Evolutionary conservation across 2,329 filamentous ascomycete species (phyloP).

Genomic region (Teratosphaeria pseudoeucalypti): DNA sequence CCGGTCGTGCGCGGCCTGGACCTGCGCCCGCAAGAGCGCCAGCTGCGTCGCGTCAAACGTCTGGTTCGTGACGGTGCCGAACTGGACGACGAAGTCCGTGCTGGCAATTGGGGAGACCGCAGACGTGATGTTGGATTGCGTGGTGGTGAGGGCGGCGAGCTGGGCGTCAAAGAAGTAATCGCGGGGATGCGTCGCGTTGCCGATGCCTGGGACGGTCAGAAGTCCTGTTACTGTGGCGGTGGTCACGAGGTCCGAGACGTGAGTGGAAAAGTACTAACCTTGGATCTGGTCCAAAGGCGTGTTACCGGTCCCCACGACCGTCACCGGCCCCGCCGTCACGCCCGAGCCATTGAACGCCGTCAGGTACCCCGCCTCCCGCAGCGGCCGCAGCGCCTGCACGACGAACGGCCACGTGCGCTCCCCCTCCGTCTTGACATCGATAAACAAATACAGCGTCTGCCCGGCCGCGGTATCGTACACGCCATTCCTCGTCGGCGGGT

Average conservation of each 20-base stretch:
- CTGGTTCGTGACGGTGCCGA: constrained; percentile 28
- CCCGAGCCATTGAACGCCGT: constrained; percentile 40
- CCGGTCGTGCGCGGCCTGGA: constrained; percentile 42
- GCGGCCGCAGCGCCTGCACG: constrained; percentile 45
- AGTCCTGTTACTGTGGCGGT: too few relatives aligned
- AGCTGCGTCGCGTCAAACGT: constrained; percentile 40
- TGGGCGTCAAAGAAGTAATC: constrained; percentile 52
- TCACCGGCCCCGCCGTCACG: constrained; percentile 42
- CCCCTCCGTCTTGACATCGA: constrained; percentile 53
- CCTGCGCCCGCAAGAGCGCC: constrained; percentile 41
- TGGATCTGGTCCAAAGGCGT: constrained; percentile 8
- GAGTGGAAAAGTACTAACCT: not conserved
- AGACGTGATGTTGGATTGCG: constrained; percentile 36
- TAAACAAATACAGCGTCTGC: constrained; percentile 55
- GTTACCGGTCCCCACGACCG: constrained; percentile 46
- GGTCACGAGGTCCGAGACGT: not conserved
- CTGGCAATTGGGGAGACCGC: constrained; percentile 45
- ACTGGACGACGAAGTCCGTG: constrained; percentile 37
- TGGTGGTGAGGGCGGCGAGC: constrained; percentile 34
- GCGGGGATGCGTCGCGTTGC: constrained; percentile 5
- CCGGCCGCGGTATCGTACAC: constrained; percentile 47
- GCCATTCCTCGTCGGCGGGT: constrained; percentile 41
- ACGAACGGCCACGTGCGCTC: constrained; percentile 46
- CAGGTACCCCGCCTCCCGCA: constrained; percentile 44
- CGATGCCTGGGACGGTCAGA: not conserved